Evolutionary conservation across 2,329 filamentous ascomycete species (phyloP), one percentile per base, ranked within the genome.

Genomic region (Xylariaceae sp.): DNA sequence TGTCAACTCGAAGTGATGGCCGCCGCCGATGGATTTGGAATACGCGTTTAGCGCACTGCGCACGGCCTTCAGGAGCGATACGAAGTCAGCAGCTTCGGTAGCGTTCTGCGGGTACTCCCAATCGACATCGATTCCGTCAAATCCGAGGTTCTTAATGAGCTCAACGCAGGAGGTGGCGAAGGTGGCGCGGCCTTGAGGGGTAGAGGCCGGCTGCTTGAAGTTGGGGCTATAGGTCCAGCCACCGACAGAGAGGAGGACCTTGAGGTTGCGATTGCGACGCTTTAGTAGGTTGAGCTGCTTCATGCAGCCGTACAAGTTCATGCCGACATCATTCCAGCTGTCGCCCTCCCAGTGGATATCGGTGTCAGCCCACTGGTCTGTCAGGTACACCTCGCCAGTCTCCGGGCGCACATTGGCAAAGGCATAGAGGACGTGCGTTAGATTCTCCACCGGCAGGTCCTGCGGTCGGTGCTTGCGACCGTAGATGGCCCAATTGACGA

Each of bases 181-280:
- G 1, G 68, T 79, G 32, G 77, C 75, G 6, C 91, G 81, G 6
- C 90, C 89, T 29, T 80, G 71, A 0, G 82, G 76, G 0, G 87
- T 90, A 42, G 87, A 87, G 1, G 87, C 86, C 0, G 90, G 87
- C 31, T 73, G 74, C n/a, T 81, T 79, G 71, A 96, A 95, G 73
- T 95, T 94, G 70, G 81, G 76, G 59, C 86, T 89, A 71, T 95
- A 96, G 0, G 91, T 95, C 91, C 91, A 96, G 49, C 92, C 92
- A 58, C 91, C 91, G 58, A 96, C 89, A 51, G 87, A 91, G 3
- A 96, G 80, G 9, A 96, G 78, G 3, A 94, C 76, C 71, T 96
- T 96, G 58, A 96, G 77, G 62, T 91, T 85, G 47, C 90, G 86
- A 71, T 96, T 88, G 58, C 80, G 77, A 60, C 83, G 82, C 76